Evolutionary conservation across 2,329 filamentous ascomycete species (phyloP), one percentile per base, ranked within the genome.

Genomic region (Ascochyta pisi): DNA sequence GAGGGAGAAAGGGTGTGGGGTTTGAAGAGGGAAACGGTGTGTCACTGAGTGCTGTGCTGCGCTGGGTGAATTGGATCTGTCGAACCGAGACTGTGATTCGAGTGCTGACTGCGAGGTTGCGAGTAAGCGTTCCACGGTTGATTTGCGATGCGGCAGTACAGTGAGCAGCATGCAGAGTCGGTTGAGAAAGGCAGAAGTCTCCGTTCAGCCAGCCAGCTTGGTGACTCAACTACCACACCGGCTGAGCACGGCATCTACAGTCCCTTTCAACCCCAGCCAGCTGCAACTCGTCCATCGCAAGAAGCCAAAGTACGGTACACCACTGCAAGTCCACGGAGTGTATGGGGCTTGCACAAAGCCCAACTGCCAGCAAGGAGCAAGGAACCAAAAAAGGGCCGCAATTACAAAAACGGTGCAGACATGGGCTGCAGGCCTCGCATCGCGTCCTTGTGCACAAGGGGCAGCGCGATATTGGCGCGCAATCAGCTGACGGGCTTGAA

Each of bases 381-480:
- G 41, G 16, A 34, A 6, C 10, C 13, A 24, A 6, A 29, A 12
- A 34, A 34, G 1, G 34, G 31, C 15, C 37, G 45, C 16, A 23
- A 26, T 12, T 15, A 9, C 22, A 43, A 13, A 24, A 37, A 10
- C 31, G 39, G 24, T 39, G 42, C 34, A 40, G 6, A 12, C 39
- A 49, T 29, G 49, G 46, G 19, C 29, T 56, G 39, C 48, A 38
- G 31, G 40, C 50, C 16, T 56, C 42, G 26, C 24, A 50, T 15
- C 49, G 56, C 40, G 49, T 42, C 34, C 23, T 6, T 16, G 22
- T 12, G 24, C 40, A 16, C n/a, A 40, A 29, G 27, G 52, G 46
- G 33, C 12, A 27, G 39, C 53, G 42, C 53, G 46, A 56, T 56
- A 56, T 23, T 41, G 42, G 42, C 53, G 47, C 52, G 46, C 22